phyloP scores from a whole-genome alignment of 805 yeast species.

The Wickerhamomyces chambardii region DNA sequence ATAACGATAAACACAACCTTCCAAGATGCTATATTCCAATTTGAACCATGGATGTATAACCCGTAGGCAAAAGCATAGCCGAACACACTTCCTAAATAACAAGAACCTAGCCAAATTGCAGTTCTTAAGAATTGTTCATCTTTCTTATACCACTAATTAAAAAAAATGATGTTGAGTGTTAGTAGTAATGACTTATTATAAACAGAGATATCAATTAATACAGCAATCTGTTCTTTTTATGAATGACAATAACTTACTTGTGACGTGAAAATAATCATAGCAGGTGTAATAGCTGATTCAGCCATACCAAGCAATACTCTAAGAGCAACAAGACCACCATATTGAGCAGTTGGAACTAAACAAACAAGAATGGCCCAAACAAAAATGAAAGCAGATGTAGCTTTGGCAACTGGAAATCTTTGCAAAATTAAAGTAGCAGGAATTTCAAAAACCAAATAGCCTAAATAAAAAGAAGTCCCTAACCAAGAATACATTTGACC shows the following conservation, averaged over 20 bases:
- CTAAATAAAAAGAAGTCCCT: constrained; percentile 35
- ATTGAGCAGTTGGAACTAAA: constrained; percentile 21
- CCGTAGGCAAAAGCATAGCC: constrained; percentile 46
- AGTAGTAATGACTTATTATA: no score
- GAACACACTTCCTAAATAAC: constrained; percentile 33
- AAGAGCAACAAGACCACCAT: constrained; percentile 30
- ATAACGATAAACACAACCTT: constrained; percentile 38
- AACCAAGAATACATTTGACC: constrained; percentile 34
- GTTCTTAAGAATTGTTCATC: constrained; percentile 26
- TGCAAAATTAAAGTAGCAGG: constrained; percentile 34
- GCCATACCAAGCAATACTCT: constrained; percentile 32
- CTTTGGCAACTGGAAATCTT: constrained; percentile 30
- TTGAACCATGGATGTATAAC: constrained; percentile 21
- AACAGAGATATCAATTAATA: no score
- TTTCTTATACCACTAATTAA: constrained; percentile 38
- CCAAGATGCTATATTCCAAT: constrained; percentile 32
- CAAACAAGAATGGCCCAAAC: constrained; percentile 30
- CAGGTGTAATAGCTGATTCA: constrained; percentile 35
- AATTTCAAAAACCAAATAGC: constrained; percentile 35
- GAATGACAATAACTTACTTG: no score
- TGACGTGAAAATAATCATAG: constrained; percentile 33
- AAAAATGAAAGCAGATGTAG: constrained; percentile 22
- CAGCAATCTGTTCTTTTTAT: no score
- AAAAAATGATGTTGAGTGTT: no score
- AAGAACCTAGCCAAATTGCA: constrained; percentile 30